Conservation (phyloP, 2,329 filamentous ascomycete genomes). For the Botrytis tulipae region DNA sequence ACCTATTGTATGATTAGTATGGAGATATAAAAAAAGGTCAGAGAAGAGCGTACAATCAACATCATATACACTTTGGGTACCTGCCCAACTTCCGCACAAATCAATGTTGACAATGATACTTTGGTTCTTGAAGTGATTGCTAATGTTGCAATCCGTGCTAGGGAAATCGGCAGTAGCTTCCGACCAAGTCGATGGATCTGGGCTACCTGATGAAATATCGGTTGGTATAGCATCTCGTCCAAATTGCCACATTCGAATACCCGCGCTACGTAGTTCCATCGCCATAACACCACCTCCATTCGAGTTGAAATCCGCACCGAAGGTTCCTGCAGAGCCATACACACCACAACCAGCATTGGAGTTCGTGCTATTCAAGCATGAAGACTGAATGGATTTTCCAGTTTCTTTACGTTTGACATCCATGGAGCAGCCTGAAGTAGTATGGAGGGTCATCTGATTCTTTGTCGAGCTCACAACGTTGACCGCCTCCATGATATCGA, state of each 20-base stretch:
- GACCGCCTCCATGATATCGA: conserved; percentile 53
- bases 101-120: conserved; percentile 79
- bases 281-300: conserved; percentile 50
- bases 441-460: conserved; percentile 50
- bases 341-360: conserved; percentile 45
- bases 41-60: conserved; percentile 31
- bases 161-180: conserved; percentile 49
- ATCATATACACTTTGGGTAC: conserved; percentile 44
- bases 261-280: conserved; percentile 46
- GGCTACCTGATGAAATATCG: conserved; percentile 45
- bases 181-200: conserved; percentile 47
- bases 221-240: conserved; percentile 44
- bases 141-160: conserved; percentile 64
- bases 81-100: conserved; percentile 88
- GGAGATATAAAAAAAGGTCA: neutral
- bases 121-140: conserved; percentile 67
- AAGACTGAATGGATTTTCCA: conserved; percentile 47
- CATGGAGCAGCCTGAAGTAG: conserved; percentile 45
- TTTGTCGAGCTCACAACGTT: conserved; percentile 42
- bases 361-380: conserved; percentile 45
- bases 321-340: conserved; percentile 44
- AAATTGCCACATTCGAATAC: conserved; percentile 54
- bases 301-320: conserved; percentile 53
- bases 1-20: conserved; percentile 23
- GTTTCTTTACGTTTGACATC: conserved; percentile 45